phyloP scores from a whole-genome alignment of 164 flowering plant species.

The Macadamia integrifolia region DNA sequence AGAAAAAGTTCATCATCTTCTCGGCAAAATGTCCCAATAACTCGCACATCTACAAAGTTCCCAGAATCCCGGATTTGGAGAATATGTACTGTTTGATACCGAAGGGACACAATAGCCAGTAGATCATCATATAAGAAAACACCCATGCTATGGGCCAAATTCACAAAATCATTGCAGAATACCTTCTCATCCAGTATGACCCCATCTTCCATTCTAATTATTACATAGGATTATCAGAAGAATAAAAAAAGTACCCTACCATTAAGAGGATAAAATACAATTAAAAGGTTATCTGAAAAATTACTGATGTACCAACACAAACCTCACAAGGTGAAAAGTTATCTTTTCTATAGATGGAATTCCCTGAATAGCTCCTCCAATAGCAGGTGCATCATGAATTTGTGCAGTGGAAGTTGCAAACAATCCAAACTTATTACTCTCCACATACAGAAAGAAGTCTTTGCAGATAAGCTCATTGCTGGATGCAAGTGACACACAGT shows the following conservation, averaged over 20 bases:
- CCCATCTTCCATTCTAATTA: conserved; percentile 81
- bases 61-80: conserved; percentile 93
- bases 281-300: conserved; percentile 2
- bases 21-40: conserved; percentile 78
- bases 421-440: conserved; percentile 77
- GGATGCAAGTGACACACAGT: conserved; percentile 74
- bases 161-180: conserved; percentile 77
- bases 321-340: conserved; percentile 94
- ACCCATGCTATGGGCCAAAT: conserved; percentile 73
- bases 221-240: conserved; percentile 1
- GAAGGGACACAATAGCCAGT: conserved; percentile 82
- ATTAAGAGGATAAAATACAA: not conserved
- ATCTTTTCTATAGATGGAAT: conserved; percentile 85
- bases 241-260: not conserved
- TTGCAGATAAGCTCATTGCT: conserved; percentile 84
- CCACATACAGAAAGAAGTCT: conserved; percentile 87
- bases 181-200: conserved; percentile 73
- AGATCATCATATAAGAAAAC: conserved; percentile 96
- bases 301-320: conserved; percentile 15
- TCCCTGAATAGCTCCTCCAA: conserved; percentile 76
- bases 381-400: conserved; percentile 71
- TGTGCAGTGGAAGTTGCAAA: conserved; percentile 94
- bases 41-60: conserved; percentile 71
- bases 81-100: conserved; percentile 84
- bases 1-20: conserved; percentile 98